These are phyloP conservation scores for Sextonia rubra DNA, from an alignment of 164 flowering plant genomes.

Conservation along the genomic window DNA sequence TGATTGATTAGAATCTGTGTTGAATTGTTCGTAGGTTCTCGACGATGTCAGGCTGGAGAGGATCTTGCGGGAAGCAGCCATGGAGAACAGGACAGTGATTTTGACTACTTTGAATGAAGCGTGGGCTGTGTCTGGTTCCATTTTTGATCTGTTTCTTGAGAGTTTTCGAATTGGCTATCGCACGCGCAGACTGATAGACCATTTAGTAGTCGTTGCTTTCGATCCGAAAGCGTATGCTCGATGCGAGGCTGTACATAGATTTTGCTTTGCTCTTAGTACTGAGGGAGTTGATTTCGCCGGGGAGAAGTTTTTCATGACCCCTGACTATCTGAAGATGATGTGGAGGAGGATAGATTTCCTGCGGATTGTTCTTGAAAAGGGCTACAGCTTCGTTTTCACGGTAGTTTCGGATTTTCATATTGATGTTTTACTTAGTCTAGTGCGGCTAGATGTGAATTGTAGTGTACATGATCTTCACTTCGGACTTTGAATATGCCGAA, in stretches of 20 bases:
- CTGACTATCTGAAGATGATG: constrained; percentile 79
- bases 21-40: constrained; percentile 24
- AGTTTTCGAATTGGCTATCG: constrained; percentile 69
- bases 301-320: constrained; percentile 80
- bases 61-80: constrained; percentile 57
- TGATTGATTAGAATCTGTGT: too few species aligned
- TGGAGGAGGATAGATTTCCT: constrained; percentile 78
- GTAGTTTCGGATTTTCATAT: constrained; percentile 20
- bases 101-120: constrained; percentile 80
- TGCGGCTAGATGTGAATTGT: too few species aligned
- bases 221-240: constrained; percentile 61
- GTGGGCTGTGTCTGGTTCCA: constrained; percentile 69
- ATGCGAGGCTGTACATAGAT: constrained; percentile 47
- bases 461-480: too few species aligned
- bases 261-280: constrained; percentile 65
- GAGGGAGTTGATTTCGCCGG: constrained; percentile 57
- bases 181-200: constrained; percentile 52
- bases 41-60: constrained; percentile 40
- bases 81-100: constrained; percentile 61
- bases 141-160: constrained; percentile 69
- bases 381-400: constrained; percentile 77
- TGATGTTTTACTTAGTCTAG: not conserved
- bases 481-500: too few species aligned
- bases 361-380: constrained; percentile 61
- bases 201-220: too few species aligned